phyloP scores from a whole-genome alignment of 306 rosid species.

The Vachellia pachyceras region DNA sequence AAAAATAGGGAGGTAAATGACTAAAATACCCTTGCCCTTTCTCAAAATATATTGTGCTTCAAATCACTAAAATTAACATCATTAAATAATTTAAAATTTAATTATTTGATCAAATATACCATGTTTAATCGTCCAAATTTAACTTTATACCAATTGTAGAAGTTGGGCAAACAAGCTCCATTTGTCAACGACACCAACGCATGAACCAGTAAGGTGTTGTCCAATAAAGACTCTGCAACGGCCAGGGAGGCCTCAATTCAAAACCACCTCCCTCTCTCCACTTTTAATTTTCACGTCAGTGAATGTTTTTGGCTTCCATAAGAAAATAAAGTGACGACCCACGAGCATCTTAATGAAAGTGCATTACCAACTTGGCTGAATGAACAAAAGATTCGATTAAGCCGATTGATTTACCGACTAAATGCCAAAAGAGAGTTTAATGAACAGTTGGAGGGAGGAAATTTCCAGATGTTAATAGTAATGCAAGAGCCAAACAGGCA shows the following conservation, averaged over 20 bases:
- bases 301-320: no score
- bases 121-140: constrained; percentile 4
- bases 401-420: neutral
- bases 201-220: neutral
- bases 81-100: no score
- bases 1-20: no score
- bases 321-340: no score
- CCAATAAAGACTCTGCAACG: neutral
- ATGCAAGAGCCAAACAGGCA: neutral
- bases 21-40: no score
- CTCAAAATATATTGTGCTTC: no score
- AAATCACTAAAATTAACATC: no score
- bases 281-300: no score
- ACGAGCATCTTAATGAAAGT: neutral
- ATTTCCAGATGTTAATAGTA: neutral
- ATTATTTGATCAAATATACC: no score
- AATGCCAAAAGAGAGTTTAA: neutral
- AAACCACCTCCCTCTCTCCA: no score
- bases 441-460: neutral
- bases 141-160: neutral
- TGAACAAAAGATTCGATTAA: neutral
- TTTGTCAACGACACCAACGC: constrained; percentile 1
- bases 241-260: no score
- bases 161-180: neutral
- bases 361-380: neutral